Conservation (phyloP, 169 alveolate species). For the Perkinsus chesapeaki region DNA sequence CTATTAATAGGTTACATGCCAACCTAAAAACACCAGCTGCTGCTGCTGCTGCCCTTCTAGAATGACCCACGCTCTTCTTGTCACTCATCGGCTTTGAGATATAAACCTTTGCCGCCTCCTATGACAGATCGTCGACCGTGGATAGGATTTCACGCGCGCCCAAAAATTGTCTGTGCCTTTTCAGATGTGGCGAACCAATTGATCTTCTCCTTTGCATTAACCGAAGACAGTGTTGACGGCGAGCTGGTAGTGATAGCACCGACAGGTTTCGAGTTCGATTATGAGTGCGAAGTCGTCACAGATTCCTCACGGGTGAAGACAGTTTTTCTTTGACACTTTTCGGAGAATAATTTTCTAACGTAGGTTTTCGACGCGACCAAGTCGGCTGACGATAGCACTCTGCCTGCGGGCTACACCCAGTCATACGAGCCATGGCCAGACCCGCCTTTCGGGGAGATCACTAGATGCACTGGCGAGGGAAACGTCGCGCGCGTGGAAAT, state of each 20-base stretch:
- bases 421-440: neutral
- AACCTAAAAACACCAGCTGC: too few relatives aligned
- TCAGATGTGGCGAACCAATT: neutral
- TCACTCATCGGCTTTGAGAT: too few relatives aligned
- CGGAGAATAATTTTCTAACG: neutral
- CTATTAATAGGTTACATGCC: too few relatives aligned
- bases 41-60: too few relatives aligned
- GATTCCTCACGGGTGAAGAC: neutral
- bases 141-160: too few relatives aligned
- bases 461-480: neutral
- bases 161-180: too few relatives aligned
- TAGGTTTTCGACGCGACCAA: neutral
- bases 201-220: neutral
- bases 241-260: neutral
- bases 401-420: neutral
- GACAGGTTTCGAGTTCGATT: neutral
- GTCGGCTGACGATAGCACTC: neutral
- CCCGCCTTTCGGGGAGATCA: neutral
- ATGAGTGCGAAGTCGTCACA: neutral
- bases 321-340: neutral
- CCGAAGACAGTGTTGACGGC: neutral
- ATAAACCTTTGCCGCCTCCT: too few relatives aligned
- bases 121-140: too few relatives aligned
- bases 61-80: too few relatives aligned
- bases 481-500: neutral